Conservation (phyloP, 768 basidiomycete genomes). For the Leccinum boreale region DNA sequence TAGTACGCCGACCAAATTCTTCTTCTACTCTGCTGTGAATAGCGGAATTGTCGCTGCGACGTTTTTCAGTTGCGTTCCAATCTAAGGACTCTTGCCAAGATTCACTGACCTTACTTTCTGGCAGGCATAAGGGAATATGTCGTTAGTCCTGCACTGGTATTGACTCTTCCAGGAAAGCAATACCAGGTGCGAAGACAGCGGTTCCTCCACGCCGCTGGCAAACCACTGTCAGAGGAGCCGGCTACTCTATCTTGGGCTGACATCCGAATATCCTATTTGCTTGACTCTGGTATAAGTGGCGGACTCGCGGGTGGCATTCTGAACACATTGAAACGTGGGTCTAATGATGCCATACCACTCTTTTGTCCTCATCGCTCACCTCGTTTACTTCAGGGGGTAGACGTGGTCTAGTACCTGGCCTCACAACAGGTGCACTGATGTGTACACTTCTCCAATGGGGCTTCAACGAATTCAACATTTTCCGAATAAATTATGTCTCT, state of each 20-base stretch:
- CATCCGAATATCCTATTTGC: slow-evolving; percentile 54
- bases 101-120: background rate
- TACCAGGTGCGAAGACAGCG: slow-evolving; percentile 41
- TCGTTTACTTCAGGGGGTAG: slow-evolving; percentile 50
- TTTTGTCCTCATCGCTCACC: slow-evolving; percentile 4
- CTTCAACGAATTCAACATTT: slow-evolving; percentile 65
- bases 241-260: slow-evolving; percentile 43
- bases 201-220: slow-evolving; percentile 21
- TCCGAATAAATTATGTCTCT: slow-evolving; percentile 57
- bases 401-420: slow-evolving; percentile 54
- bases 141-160: slow-evolving; percentile 60
- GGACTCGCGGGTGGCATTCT: slow-evolving; percentile 60
- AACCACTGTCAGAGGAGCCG: slow-evolving; percentile 13
- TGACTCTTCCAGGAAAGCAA: slow-evolving; percentile 42
- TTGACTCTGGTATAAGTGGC: slow-evolving; percentile 76
- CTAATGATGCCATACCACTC: background rate
- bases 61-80: slow-evolving; percentile 67
- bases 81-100: background rate
- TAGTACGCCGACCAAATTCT: slow-evolving; percentile 46
- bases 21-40: slow-evolving; percentile 65
- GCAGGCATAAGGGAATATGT: slow-evolving; percentile 74
- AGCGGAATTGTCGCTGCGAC: slow-evolving; percentile 66
- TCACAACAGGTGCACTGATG: slow-evolving; percentile 53
- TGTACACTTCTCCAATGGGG: slow-evolving; percentile 64
- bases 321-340: slow-evolving; percentile 55